Evolutionary conservation across 2,329 filamentous ascomycete genomes (phyloP).

Genomic region (Beauveria australis): DNA sequence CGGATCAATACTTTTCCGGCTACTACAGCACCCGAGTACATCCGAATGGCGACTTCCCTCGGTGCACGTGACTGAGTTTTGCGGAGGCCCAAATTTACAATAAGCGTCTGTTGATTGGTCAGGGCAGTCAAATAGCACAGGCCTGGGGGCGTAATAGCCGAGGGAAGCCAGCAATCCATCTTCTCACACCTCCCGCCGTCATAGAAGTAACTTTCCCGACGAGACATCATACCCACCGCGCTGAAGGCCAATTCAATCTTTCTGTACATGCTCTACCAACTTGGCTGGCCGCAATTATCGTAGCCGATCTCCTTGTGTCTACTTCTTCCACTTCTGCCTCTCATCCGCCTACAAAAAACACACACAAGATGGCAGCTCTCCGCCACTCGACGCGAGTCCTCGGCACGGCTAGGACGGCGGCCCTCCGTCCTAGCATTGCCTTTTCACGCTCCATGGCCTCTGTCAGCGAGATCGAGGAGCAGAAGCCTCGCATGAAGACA

Average conservation of each 20-base stretch:
- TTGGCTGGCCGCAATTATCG: not conserved
- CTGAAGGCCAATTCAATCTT: not conserved
- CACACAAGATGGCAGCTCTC: slow-evolving; percentile 47
- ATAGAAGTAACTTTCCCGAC: not conserved
- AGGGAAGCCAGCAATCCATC: slow-evolving; percentile 6
- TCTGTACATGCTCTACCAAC: not conserved
- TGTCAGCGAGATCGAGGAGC: slow-evolving; percentile 49
- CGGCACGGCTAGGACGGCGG: slow-evolving; percentile 32
- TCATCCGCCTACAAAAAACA: not conserved
- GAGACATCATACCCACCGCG: not conserved
- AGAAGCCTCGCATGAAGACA: slow-evolving; percentile 71
- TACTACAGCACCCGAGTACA: not conserved
- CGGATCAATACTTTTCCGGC: not conserved
- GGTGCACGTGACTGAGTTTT: not conserved
- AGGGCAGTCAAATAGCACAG: not conserved
- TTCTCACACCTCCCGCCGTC: not conserved
- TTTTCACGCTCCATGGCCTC: slow-evolving; percentile 47
- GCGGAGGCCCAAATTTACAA: slow-evolving; percentile 9
- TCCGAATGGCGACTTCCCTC: not conserved
- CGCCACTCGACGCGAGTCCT: slow-evolving; percentile 48
- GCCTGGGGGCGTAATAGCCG: slow-evolving; percentile 11
- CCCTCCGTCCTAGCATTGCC: slow-evolving; percentile 32
- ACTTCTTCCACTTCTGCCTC: not conserved
- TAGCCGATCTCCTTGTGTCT: not conserved
- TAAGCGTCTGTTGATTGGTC: slow-evolving; percentile 10